Percentiles rank a stretch among this genome's conserved stretches.
Evolutionary conservation across 352 stramenopile genomes (phyloP).

Genomic region (Phytophthora chlamydospora): DNA sequence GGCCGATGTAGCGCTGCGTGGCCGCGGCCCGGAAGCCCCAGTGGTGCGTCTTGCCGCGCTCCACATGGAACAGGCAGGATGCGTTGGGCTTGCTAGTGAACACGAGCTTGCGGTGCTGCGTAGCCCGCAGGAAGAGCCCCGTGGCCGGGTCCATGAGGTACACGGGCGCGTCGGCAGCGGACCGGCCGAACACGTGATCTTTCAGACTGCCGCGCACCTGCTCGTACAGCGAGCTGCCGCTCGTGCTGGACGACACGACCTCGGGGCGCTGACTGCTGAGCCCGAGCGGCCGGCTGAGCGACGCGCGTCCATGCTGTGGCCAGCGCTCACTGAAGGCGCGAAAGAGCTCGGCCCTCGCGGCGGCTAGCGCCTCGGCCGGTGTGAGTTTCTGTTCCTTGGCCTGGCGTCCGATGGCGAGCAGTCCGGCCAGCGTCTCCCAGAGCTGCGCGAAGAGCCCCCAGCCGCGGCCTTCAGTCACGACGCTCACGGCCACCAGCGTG

Average conservation of each 20-base stretch:
- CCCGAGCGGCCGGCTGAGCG: conserved; percentile 29
- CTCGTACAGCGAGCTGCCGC: conserved; percentile 70
- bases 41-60: conserved; percentile 76
- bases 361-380: conserved; percentile 28
- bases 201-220: conserved; percentile 60
- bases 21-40: conserved; percentile 78
- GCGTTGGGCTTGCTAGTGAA: conserved; percentile 64
- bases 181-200: conserved; percentile 58
- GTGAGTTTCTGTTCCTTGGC: conserved; percentile 12
- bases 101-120: conserved; percentile 68
- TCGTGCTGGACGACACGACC: conserved; percentile 45
- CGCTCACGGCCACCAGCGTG: conserved; percentile 45
- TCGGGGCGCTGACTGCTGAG: conserved; percentile 38
- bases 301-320: conserved; percentile 22
- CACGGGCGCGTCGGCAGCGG: conserved; percentile 49
- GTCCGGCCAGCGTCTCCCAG: conserved; percentile 41
- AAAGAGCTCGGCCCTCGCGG: conserved; percentile 50
- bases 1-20: conserved; percentile 70
- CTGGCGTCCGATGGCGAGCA: conserved; percentile 19
- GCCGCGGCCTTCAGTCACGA: conserved; percentile 46
- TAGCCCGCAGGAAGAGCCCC: conserved; percentile 62
- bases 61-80: conserved; percentile 78
- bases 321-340: conserved; percentile 54
- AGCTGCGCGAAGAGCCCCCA: conserved; percentile 35
- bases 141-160: conserved; percentile 73